Percentiles rank a stretch among this genome's conserved stretches.
These are phyloP conservation scores for Beauveria sp. DNA, from an alignment of 2,329 filamentous ascomycete species.

Conservation along the genomic window DNA sequence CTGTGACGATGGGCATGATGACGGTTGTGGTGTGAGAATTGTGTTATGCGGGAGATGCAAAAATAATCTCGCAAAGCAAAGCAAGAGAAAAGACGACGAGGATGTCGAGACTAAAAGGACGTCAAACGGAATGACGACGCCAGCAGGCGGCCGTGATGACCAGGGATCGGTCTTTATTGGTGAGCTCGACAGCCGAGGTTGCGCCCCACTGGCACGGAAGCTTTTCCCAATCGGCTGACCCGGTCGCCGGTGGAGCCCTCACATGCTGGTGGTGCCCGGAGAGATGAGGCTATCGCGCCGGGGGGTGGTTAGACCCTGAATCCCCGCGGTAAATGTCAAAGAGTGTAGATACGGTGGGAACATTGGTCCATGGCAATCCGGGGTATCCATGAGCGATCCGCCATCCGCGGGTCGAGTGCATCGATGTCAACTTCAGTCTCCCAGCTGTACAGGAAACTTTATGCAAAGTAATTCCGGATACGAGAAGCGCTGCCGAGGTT, in stretches of 20 bases:
- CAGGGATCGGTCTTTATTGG: constrained; percentile 11
- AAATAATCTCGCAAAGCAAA: not conserved
- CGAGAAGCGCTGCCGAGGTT: no score
- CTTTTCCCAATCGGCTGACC: not conserved
- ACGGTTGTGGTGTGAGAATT: not conserved
- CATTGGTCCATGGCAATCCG: no score
- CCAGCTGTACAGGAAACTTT: no score
- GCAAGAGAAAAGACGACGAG: not conserved
- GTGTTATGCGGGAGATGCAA: no score
- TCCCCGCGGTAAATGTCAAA: not conserved
- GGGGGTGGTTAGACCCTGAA: not conserved
- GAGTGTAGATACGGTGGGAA: no score
- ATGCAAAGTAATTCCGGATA: no score
- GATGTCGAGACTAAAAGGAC: not conserved
- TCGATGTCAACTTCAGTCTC: no score
- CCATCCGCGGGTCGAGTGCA: no score
- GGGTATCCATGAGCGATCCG: no score
- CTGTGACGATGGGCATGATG: constrained; percentile 50
- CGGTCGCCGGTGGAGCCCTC: constrained; percentile 2
- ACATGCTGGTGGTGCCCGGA: not conserved
- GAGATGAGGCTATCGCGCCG: constrained; percentile 3
- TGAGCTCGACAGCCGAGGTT: constrained; percentile 5
- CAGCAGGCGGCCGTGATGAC: not conserved
- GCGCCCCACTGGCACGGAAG: constrained; percentile 1
- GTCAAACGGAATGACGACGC: not conserved